Evolutionary conservation across 2,329 filamentous ascomycete genomes (phyloP).

Genomic region (Aspergillus ochraceoroseus): DNA sequence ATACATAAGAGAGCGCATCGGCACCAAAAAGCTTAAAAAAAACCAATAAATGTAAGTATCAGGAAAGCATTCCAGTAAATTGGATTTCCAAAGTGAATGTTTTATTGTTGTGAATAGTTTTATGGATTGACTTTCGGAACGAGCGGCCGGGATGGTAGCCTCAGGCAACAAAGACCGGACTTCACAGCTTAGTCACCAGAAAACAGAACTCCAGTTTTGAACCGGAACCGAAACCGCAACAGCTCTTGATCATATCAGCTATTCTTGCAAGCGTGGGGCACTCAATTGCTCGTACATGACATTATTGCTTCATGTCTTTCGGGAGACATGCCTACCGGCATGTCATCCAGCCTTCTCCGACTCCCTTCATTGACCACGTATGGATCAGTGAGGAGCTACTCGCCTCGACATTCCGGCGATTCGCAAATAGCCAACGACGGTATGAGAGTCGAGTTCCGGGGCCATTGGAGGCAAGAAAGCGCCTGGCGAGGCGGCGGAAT

Average conservation of each 20-base stretch:
- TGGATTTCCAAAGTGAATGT: too few species aligned
- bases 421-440: constrained; percentile 46
- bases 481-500: constrained; percentile 54
- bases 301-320: constrained; percentile 38
- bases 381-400: constrained; percentile 48
- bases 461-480: constrained; percentile 57
- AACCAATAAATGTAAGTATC: too few species aligned
- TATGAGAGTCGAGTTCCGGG: constrained; percentile 59
- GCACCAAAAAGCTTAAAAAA: too few species aligned
- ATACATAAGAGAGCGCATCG: too few species aligned
- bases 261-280: constrained; percentile 11
- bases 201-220: constrained; percentile 6
- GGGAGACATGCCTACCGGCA: constrained; percentile 42
- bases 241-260: background rate
- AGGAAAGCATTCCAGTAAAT: too few species aligned
- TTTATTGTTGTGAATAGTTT: too few species aligned
- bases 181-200: constrained; percentile 25
- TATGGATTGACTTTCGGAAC: too few species aligned
- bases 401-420: constrained; percentile 47
- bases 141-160: too few species aligned
- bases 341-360: constrained; percentile 30
- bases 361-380: constrained; percentile 32
- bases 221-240: background rate
- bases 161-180: constrained; percentile 5
- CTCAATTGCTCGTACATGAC: constrained; percentile 25